A percentile compares a stretch with the other conserved stretches of the same genome.
phyloP scores from a whole-genome alignment of 345 rosid genomes.

The Aethionema arabicum region DNA sequence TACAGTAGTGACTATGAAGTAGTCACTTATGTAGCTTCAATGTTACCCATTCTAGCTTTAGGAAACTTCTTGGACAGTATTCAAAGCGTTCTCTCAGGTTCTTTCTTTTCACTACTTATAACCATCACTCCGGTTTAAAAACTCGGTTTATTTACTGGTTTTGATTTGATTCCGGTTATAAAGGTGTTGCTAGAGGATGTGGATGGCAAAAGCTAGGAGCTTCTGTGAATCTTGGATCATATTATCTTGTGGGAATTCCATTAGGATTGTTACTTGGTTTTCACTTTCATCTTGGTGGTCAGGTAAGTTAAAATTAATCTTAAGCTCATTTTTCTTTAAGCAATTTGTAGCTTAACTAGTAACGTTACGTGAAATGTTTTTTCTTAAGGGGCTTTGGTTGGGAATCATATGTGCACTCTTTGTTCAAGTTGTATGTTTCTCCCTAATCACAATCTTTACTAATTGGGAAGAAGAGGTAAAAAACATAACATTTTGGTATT shows the following conservation, averaged over 20 bases:
- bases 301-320: conserved; percentile 25
- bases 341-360: neutral
- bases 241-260: conserved; percentile 49
- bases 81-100: conserved; percentile 53
- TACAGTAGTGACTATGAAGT: conserved; percentile 42
- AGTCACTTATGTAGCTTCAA: conserved; percentile 36
- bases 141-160: conserved; percentile 5
- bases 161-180: neutral
- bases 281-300: conserved; percentile 39
- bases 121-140: conserved; percentile 3
- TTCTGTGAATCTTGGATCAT: conserved; percentile 44
- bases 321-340: neutral
- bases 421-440: conserved; percentile 41
- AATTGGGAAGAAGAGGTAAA: conserved; percentile 48
- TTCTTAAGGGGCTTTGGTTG: conserved; percentile 53
- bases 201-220: conserved; percentile 60
- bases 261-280: conserved; percentile 44
- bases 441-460: conserved; percentile 31
- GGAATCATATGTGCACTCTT: conserved; percentile 50
- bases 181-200: conserved; percentile 57
- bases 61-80: conserved; percentile 43
- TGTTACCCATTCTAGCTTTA: conserved; percentile 41
- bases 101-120: neutral
- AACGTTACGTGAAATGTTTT: neutral
- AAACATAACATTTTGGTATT: too few species aligned